Conservation (phyloP, 2,329 filamentous ascomycete species). For the Penicillium glabrum region DNA sequence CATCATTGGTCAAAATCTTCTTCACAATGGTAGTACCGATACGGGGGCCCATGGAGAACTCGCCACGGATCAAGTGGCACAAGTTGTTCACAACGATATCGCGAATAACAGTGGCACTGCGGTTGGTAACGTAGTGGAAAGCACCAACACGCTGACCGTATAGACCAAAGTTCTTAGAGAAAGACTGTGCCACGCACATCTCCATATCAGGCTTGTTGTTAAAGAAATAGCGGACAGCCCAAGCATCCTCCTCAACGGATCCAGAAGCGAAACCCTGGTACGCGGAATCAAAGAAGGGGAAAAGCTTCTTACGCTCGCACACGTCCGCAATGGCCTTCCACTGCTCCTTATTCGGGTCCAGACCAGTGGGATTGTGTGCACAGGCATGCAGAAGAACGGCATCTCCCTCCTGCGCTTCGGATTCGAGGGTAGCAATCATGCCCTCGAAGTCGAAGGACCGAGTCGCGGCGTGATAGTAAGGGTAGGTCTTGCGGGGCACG, state of each 20-base stretch:
- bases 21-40: slow-evolving; percentile 86
- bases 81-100: slow-evolving; percentile 38
- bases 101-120: slow-evolving; percentile 28
- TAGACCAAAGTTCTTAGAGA: slow-evolving; percentile 70
- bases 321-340: slow-evolving; percentile 84
- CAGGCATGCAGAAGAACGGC: slow-evolving; percentile 91
- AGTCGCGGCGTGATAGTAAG: slow-evolving; percentile 76
- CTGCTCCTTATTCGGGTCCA: slow-evolving; percentile 87
- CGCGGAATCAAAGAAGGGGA: slow-evolving; percentile 96
- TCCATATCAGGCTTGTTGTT: slow-evolving; percentile 73
- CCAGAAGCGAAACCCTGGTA: slow-evolving; percentile 98
- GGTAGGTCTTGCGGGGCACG: slow-evolving; percentile 77
- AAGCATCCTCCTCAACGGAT: slow-evolving; percentile 78
- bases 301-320: slow-evolving; percentile 77
- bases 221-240: slow-evolving; percentile 87
- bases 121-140: slow-evolving; percentile 64
- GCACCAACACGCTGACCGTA: slow-evolving; percentile 94
- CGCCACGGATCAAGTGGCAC: slow-evolving; percentile 40
- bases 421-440: slow-evolving; percentile 81
- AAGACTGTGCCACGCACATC: slow-evolving; percentile 58
- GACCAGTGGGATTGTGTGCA: slow-evolving; percentile 95
- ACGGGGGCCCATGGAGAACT: slow-evolving; percentile 61
- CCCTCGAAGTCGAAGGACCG: slow-evolving; percentile 46
- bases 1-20: slow-evolving; percentile 73
- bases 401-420: slow-evolving; percentile 75